Percentiles rank a stretch among this genome's conserved stretches.
Evolutionary conservation across 176 grass and related monocot species (phyloP).

Genomic region (Pharus latifolius): DNA sequence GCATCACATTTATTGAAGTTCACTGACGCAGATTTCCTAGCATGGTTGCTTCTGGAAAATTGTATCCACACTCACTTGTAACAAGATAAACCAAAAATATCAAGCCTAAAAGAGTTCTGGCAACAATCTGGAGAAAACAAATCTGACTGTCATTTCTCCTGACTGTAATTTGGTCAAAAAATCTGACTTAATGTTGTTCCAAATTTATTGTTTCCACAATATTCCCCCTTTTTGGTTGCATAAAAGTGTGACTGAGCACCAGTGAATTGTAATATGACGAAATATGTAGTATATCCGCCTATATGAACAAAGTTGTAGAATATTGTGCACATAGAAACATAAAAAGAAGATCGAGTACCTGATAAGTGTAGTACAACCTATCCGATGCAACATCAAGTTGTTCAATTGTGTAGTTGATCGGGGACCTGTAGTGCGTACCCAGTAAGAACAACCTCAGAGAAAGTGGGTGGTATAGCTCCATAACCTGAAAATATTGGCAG

Average conservation of each 20-base stretch:
- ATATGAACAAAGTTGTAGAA: neutral
- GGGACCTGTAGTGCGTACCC: constrained; percentile 80
- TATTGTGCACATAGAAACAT: neutral
- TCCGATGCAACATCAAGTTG: constrained; percentile 86
- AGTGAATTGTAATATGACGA: neutral
- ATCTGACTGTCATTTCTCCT: neutral
- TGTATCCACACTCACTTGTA: neutral
- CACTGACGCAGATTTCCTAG: neutral
- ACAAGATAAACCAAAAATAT: neutral
- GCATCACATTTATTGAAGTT: neutral
- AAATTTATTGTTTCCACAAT: neutral
- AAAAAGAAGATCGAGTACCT: constrained; percentile 32
- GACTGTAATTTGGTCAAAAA: neutral
- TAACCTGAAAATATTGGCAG: constrained; percentile 40
- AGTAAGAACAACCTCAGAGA: constrained; percentile 95
- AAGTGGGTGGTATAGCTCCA: constrained; percentile 70
- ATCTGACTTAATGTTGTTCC: neutral
- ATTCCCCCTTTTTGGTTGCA: neutral
- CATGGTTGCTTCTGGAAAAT: neutral
- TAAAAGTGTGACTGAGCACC: neutral
- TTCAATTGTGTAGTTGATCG: constrained; percentile 69
- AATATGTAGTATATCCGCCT: constrained; percentile 2
- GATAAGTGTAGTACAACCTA: constrained; percentile 89
- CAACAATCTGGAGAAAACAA: neutral
- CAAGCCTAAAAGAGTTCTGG: neutral